Percentiles rank a stretch among this genome's conserved stretches.
Evolutionary conservation across 2,329 filamentous ascomycete genomes (phyloP).

Genomic region (Neonectria sp.): DNA sequence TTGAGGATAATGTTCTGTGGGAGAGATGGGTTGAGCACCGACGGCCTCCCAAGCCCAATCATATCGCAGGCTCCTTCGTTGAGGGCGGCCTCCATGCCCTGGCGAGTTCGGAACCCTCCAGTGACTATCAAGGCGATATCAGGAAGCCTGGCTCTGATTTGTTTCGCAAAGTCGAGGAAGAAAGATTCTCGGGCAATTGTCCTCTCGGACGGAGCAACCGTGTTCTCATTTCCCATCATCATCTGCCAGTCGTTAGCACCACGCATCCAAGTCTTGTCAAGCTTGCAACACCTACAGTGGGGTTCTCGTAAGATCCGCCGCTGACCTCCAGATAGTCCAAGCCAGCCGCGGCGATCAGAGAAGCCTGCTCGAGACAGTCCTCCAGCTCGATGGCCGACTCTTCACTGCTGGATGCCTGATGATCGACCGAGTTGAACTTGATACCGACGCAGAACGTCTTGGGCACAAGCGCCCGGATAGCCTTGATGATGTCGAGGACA

Average conservation of each 20-base stretch:
- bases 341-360: conserved; percentile 61
- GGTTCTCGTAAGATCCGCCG: conserved; percentile 73
- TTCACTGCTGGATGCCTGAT: conserved; percentile 54
- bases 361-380: conserved; percentile 72
- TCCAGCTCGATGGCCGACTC: conserved; percentile 54
- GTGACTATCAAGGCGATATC: conserved; percentile 69
- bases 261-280: conserved; percentile 1
- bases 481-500: conserved; percentile 65
- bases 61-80: conserved; percentile 57
- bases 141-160: conserved; percentile 62
- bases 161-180: conserved; percentile 76
- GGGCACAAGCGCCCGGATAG: conserved; percentile 56
- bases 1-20: conserved; percentile 49
- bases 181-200: conserved; percentile 75
- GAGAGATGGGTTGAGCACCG: conserved; percentile 55
- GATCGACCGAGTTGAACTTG: conserved; percentile 72
- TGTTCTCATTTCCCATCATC: conserved; percentile 44
- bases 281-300: conserved; percentile 53
- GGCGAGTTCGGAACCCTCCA: conserved; percentile 71
- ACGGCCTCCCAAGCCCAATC: conserved; percentile 58
- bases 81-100: conserved; percentile 59
- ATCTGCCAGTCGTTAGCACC: conserved; percentile 49
- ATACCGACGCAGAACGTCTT: conserved; percentile 64
- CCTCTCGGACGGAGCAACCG: conserved; percentile 40
- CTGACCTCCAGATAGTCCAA: conserved; percentile 80